phyloP scores from a whole-genome alignment of 2,329 filamentous ascomycete species.

The Nigrospora osmanthi region DNA sequence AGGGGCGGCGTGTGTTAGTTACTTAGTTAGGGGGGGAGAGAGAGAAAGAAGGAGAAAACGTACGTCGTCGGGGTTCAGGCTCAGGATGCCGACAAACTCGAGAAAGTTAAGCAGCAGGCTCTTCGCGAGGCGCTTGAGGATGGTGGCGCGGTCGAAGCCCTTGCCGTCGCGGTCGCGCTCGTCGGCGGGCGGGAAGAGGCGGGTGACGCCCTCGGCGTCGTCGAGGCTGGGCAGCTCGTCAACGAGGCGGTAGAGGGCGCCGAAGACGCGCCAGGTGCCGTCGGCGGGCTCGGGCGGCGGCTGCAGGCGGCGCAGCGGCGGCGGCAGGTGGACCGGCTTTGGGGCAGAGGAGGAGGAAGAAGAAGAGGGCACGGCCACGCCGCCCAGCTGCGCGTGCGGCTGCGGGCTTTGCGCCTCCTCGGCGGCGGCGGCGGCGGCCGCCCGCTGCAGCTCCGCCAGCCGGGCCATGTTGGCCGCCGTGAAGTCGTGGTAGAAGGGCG shows the following conservation, averaged over 20 bases:
- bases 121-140: conserved; percentile 73
- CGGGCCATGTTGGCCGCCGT: conserved; percentile 65
- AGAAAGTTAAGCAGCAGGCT: conserved; percentile 84
- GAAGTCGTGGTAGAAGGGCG: conserved; percentile 85
- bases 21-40: background rate
- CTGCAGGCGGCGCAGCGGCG: conserved; percentile 69
- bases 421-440: conserved; percentile 46
- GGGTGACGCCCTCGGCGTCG: conserved; percentile 58
- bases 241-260: conserved; percentile 55
- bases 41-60: conserved; percentile 4
- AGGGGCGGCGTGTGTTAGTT: background rate
- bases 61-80: conserved; percentile 53
- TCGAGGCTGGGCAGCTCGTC: conserved; percentile 60
- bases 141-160: conserved; percentile 54
- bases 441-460: conserved; percentile 33
- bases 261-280: conserved; percentile 70
- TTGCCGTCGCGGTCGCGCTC: conserved; percentile 40
- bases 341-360: conserved; percentile 24
- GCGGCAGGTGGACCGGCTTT: conserved; percentile 43
- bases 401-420: conserved; percentile 39
- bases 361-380: conserved; percentile 9
- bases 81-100: conserved; percentile 68
- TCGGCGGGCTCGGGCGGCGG: conserved; percentile 68
- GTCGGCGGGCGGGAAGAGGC: conserved; percentile 45
- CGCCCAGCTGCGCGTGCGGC: conserved; percentile 8